A percentile compares a stretch with the other conserved stretches of the same genome.
Evolutionary conservation across 2,329 filamentous ascomycete species (phyloP).

Genomic region (Myriangium duriaei): DNA sequence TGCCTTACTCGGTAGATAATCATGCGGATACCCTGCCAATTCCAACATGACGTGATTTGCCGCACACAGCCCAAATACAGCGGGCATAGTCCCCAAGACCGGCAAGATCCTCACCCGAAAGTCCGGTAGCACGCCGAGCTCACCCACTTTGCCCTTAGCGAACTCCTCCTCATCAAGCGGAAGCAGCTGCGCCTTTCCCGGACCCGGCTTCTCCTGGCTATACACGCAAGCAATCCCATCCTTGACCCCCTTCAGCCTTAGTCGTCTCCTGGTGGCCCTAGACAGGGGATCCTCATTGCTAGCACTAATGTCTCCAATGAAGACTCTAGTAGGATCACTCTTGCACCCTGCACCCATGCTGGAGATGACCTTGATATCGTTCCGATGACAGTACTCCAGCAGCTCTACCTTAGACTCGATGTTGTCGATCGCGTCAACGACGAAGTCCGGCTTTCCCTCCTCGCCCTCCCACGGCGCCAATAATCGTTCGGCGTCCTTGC

Average conservation of each 20-base stretch:
- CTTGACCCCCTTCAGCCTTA: conserved; percentile 65
- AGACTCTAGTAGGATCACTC: conserved; percentile 69
- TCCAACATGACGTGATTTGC: conserved; percentile 88
- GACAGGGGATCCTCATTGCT: conserved; percentile 85
- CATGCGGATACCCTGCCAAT: conserved; percentile 70
- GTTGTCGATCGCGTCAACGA: conserved; percentile 98
- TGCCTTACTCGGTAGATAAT: conserved; percentile 68
- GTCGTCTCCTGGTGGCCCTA: conserved; percentile 63
- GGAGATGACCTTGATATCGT: conserved; percentile 69
- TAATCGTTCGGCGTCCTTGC: conserved; percentile 50
- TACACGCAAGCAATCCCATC: conserved; percentile 85
- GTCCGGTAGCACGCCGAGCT: conserved; percentile 78
- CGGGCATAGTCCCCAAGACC: conserved; percentile 92
- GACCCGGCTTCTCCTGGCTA: conserved; percentile 78
- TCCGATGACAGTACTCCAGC: conserved; percentile 72
- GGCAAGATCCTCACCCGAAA: conserved; percentile 92
- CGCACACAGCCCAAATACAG: conserved; percentile 80
- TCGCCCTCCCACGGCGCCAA: conserved; percentile 51
- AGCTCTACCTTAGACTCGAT: conserved; percentile 92
- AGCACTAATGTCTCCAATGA: conserved; percentile 79
- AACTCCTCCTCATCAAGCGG: conserved; percentile 83
- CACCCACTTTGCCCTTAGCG: conserved; percentile 69
- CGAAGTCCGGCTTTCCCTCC: conserved; percentile 59
- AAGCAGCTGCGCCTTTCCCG: conserved; percentile 80
- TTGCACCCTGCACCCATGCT: conserved; percentile 97